Evolutionary conservation across 345 rosid genomes (phyloP).

Genomic region (Adansonia digitata): DNA sequence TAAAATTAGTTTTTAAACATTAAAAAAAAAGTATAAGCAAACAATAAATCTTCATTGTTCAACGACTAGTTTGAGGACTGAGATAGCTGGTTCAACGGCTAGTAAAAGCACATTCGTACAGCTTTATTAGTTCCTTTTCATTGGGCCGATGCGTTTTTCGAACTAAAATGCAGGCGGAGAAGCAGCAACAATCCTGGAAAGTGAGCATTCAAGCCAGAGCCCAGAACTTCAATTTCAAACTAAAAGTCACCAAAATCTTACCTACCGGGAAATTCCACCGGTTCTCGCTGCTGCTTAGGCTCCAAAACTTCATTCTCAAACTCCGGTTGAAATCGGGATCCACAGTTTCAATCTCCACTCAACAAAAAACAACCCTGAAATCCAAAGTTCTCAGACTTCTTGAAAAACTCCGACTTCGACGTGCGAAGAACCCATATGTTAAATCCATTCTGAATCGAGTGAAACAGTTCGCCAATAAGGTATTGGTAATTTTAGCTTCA

Average conservation of each 20-base stretch:
- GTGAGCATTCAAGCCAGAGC: slow-evolving; percentile 24
- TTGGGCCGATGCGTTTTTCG: neutral
- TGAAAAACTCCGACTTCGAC: slow-evolving; percentile 1
- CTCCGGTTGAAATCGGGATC: slow-evolving; percentile 23
- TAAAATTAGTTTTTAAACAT: too few relatives aligned
- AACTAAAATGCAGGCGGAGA: slow-evolving; percentile 20
- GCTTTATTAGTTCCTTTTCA: too few relatives aligned
- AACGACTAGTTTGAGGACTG: neutral
- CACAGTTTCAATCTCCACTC: neutral
- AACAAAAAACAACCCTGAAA: slow-evolving; percentile 3
- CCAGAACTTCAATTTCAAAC: slow-evolving; percentile 25
- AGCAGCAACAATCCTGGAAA: slow-evolving; percentile 28
- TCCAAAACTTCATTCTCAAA: slow-evolving; percentile 22
- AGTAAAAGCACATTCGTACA: too few relatives aligned
- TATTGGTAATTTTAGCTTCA: neutral
- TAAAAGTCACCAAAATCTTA: slow-evolving; percentile 16
- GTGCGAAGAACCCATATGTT: slow-evolving; percentile 15
- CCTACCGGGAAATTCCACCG: slow-evolving; percentile 22
- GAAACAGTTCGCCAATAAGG: neutral
- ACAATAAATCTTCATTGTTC: neutral
- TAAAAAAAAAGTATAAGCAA: too few relatives aligned
- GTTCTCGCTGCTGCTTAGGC: slow-evolving; percentile 26
- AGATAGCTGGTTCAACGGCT: too few relatives aligned
- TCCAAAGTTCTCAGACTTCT: slow-evolving; percentile 20
- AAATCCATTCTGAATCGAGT: neutral